phyloP scores from a whole-genome alignment of 1,284 basidiomycete genomes.

The Boletellus deceptivus region DNA sequence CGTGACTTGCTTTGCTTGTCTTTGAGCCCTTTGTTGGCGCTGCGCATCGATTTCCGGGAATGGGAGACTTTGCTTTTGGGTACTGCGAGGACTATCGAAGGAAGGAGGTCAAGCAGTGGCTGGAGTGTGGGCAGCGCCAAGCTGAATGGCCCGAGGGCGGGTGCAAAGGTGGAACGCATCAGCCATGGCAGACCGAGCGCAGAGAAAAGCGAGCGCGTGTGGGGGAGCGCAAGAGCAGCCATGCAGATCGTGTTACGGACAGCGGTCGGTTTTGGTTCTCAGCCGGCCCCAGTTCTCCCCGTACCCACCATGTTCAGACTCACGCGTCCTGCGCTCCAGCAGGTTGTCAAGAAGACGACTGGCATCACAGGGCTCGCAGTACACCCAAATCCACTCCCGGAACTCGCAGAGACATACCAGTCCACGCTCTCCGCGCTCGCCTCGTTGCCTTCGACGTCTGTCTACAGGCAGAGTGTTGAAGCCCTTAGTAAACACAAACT shows the following conservation, averaged over 20 bases:
- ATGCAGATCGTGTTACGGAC: slow-evolving; percentile 24
- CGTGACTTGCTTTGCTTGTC: slow-evolving; percentile 81
- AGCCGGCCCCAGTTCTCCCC: slow-evolving; percentile 11
- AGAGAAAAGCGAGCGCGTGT: slow-evolving; percentile 34
- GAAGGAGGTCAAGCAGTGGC: slow-evolving; percentile 78
- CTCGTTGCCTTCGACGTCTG: slow-evolving; percentile 73
- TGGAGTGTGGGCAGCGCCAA: slow-evolving; percentile 54
- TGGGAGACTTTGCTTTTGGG: slow-evolving; percentile 96
- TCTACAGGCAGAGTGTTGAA: slow-evolving; percentile 90
- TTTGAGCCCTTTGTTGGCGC: slow-evolving; percentile 92
- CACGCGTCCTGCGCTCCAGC: slow-evolving; percentile 69
- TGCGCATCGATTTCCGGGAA: slow-evolving; percentile 92
- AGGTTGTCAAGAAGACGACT: slow-evolving; percentile 70
- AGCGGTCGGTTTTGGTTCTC: background rate
- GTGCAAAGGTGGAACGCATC: slow-evolving; percentile 26
- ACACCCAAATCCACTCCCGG: slow-evolving; percentile 78
- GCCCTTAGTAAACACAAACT: slow-evolving; percentile 86
- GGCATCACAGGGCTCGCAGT: slow-evolving; percentile 75
- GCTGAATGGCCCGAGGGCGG: slow-evolving; percentile 35
- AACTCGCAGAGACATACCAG: slow-evolving; percentile 74
- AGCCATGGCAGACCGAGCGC: slow-evolving; percentile 41
- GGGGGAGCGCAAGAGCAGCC: slow-evolving; percentile 41
- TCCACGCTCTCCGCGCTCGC: slow-evolving; percentile 74
- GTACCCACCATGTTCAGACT: slow-evolving; percentile 68
- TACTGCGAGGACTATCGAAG: slow-evolving; percentile 86